Base-by-base conservation (phyloP, 2,329 filamentous ascomycete genomes). In the Stachybotrys elegans region DNA sequence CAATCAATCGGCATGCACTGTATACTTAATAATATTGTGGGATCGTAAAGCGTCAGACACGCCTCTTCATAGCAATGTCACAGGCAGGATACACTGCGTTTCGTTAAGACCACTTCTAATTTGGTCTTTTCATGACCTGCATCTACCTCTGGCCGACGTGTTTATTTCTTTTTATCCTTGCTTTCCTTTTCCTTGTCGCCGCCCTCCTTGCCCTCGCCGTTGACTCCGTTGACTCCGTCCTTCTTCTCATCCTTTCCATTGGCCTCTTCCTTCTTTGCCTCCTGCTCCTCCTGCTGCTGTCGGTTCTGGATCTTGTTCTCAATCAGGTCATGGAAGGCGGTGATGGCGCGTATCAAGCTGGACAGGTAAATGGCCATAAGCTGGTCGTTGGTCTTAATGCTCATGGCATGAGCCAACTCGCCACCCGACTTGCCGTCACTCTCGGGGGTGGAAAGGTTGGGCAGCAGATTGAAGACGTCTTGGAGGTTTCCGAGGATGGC, bases 271-370 rank as follows among this genome's bases (percentile, higher is more conserved):
- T 90, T 88, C 71, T 88, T 88, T 59, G 85, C 79, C 57, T 97
- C 92, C 71, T 92, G 92, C 61, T 98, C 93, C 62, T 97, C 93
- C 60, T 94, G 87, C 66, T 94, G 88, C 70, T 97, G 91, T 65
- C 92, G 81, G 71, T 98, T 98, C 73, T 97, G 92, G 55, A 97
- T 96, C 79, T 98, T 98, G 76, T 98, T 98, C 75, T 98, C 93
- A 54, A 98, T 98, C 55, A 98, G 72, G 64, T 98, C 93, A 67
- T 98, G 93, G 84, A 97, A 98, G 7, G 93, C 93, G 12, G 93
- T 97, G 61, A 98, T 98, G 45, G 93, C 93, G 49, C 93, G 81
- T 69, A 98, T 97, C 73, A 58, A 73, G 72, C 88, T 95, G 71
- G 88, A 95, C 43, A 98, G 77, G 69, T 98, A 98, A 65, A 98